Evolutionary conservation across 805 yeast genomes (phyloP), one percentile per base, ranked within the genome.

Genomic region (Metschnikowia bowlesiae): DNA sequence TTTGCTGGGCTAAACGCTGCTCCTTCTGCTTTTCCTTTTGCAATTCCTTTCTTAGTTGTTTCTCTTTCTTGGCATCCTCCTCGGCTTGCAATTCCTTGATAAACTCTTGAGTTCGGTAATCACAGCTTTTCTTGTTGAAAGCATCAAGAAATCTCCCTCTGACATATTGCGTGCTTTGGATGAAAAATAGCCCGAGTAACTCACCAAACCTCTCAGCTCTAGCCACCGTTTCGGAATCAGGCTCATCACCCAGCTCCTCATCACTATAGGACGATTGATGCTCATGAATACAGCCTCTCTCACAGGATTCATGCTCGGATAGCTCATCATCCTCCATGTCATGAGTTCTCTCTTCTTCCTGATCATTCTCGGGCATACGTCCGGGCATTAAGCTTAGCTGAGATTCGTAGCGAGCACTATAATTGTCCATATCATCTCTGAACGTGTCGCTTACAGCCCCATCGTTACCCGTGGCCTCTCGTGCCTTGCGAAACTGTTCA

Each of bases 61-160:
- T 81, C 46, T 81, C 87, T 61, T 78, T 82, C 64, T 82, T 79
- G 42, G 82, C 81, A 44, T 69, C 70, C 54, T 83, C 85, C 65
- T 85, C 92, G 7, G 82, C 84, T 56, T 85, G 90, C 41, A 85
- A 70, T 60, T 86, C 92, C 61, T 78, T 82, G 52, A 86, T 73
- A 54, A 86, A 73, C 52, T 77, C 79, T 50, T 76, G 70, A 9
- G 85, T 78, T 51, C 84, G 76, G 58, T 87, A 94, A 52, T 85
- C 89, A 10, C 96, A 91, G 44, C 86, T 80, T 55, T 82, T 85
- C 59, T 85, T 91, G 53, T 87, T 86, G 62, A 84, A 90, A 0
- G 96, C 88, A 31, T 78, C 81, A 60, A 87, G 74, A 32, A 91
- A 79, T 41, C 89, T 78, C 56, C 81, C 83, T 60, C 87, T 88